Evolutionary conservation across 2,329 filamentous ascomycete species (phyloP), one percentile per base, ranked within the genome.

Genomic region (Talaromyces sp.): DNA sequence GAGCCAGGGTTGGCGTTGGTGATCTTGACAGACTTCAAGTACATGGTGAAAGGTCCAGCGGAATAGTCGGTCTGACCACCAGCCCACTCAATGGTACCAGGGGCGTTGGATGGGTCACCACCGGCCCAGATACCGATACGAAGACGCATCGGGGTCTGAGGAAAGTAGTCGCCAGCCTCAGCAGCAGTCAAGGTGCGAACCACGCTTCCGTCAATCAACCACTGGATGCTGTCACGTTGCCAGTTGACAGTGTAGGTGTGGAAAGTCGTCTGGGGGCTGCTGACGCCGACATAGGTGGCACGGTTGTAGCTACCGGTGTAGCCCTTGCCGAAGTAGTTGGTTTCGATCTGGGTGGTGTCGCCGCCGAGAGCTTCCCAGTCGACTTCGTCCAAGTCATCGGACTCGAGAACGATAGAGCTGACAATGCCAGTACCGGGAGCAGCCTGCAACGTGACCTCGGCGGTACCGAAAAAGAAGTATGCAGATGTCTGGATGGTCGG

Each of bases 381-480:
- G 72, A 99, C 93, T 80, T 99, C 95, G 77, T 99, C 95, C 40
- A 96, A 85, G 71, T 86, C 86, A 76, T 98, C 93, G n/a, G 93
- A 97, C 78, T 96, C 88, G 66, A 99, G 81, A 14, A 99, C 92
- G 39, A 96, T 83, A 35, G 91, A 93, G 76, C 91, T 96, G 68
- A 99, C 93, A 69, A 99, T 96, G 67, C 95, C 95, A 25, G 85
- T 86, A 2, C 95, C 95, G 0, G 91, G 89, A 16, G 95, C 91
- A 39, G 91, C 87, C 79, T 95, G 92, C 82, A 97, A 84, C 58
- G 86, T 88, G 67, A 96, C 85, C 67, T 95, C 89, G 72, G 96
- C 88, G 66, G 88, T 89, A 69, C 95, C 95, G 74, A 96, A 99
- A 91, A 98, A 96, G 80, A 99, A 96, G 82, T 96, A 97, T 83